phyloP scores from a whole-genome alignment of 1,139 yeast species.

The Pichia cactophila region DNA sequence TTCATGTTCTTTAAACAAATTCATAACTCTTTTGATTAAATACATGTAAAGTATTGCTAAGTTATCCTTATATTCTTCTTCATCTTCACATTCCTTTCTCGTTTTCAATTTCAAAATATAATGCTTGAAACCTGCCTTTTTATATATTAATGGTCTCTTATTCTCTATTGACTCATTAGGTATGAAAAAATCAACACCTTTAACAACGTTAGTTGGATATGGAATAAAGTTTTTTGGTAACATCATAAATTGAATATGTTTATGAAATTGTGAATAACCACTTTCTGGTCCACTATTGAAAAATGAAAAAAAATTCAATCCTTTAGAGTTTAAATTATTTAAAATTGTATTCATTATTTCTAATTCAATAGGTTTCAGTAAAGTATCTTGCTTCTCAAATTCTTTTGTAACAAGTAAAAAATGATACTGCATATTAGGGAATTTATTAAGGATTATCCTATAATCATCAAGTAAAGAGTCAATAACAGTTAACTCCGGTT shows the following conservation, averaged over 20 bases:
- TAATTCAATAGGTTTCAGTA: conserved; percentile 64
- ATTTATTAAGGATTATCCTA: conserved; percentile 72
- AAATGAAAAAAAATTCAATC: conserved; percentile 58
- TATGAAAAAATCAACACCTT: conserved; percentile 40
- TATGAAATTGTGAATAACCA: conserved; percentile 92
- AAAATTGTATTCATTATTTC: conserved; percentile 50
- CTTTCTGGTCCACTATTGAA: conserved; percentile 82
- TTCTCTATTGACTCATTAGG: conserved; percentile 37
- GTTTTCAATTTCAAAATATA: conserved; percentile 62
- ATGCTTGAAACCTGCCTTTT: conserved; percentile 72
- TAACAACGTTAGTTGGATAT: conserved; percentile 51
- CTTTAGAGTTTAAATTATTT: conserved; percentile 26
- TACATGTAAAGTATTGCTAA: conserved; percentile 62
- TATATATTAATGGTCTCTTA: conserved; percentile 54
- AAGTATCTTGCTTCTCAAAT: conserved; percentile 63
- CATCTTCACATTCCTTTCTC: conserved; percentile 24
- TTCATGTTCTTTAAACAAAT: conserved; percentile 51
- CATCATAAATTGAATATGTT: conserved; percentile 79
- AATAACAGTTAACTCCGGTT: conserved; percentile 61
- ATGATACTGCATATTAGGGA: conserved; percentile 75
- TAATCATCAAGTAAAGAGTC: conserved; percentile 49
- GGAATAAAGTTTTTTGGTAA: conserved; percentile 54
- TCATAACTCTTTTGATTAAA: conserved; percentile 61
- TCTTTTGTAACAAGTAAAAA: conserved; percentile 68
- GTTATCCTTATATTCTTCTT: conserved; percentile 42